phyloP scores from a whole-genome alignment of 2,329 filamentous ascomycete genomes.

The Balansia obtecta region DNA sequence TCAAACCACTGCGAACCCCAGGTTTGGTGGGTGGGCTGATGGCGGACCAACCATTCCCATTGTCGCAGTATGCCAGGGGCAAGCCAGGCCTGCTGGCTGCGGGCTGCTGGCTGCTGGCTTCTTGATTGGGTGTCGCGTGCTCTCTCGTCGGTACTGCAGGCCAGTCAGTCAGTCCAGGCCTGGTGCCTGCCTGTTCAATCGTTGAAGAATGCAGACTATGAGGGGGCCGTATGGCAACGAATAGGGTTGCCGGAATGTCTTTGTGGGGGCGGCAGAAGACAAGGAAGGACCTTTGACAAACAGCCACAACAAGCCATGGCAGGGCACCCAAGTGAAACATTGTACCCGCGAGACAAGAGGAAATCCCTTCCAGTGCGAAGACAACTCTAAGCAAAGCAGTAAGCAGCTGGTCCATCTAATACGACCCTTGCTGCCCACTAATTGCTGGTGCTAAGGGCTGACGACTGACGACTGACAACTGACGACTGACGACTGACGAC shows the following conservation, averaged over 20 bases:
- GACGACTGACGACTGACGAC: no score
- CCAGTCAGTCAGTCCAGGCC: no score
- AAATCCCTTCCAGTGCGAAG: no score
- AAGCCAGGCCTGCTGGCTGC: neutral
- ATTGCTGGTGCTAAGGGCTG: no score
- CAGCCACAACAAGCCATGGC: neutral
- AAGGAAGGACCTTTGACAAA: neutral
- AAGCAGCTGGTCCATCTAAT: no score
- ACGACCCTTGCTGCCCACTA: no score
- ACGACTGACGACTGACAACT: no score
- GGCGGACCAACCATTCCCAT: neutral
- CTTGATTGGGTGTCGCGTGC: neutral
- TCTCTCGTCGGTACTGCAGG: neutral
- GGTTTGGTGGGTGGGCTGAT: neutral
- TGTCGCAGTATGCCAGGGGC: neutral
- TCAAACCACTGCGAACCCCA: neutral
- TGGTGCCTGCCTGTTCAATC: no score
- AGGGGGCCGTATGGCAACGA: neutral
- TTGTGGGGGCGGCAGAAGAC: no score
- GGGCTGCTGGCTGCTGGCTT: neutral
- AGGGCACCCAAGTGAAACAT: neutral
- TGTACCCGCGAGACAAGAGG: neutral
- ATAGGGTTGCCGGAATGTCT: no score
- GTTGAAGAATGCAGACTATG: no score
- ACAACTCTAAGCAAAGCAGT: no score